Evolutionary conservation across 345 rosid genomes (phyloP), one percentile per base, ranked within the genome.

Genomic region (Euphorbia peplus): DNA sequence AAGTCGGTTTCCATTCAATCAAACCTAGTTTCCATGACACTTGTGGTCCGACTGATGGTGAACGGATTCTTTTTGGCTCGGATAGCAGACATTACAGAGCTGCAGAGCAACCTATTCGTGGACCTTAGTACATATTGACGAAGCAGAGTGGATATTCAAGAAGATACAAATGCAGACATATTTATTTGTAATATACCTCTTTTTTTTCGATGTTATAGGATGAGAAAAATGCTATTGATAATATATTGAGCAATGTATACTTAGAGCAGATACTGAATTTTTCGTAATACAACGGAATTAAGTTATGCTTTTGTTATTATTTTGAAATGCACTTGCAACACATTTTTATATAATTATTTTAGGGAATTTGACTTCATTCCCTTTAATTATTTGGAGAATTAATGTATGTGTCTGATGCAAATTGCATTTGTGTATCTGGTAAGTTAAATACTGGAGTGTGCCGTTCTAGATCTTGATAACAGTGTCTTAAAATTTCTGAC

Each of bases 251-350:
- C 37, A 70, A 12, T 63, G 22, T 63, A 26, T 28, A 70, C n/a
- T 51, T 28, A n/a, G 30, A 62, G 52, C 53, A 63, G 55, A 41
- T 62, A 14, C 44, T 70, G 62, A 29, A 39, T 50, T 4, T 44
- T 60, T 21, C 12, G 9, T 22, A 32, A 14, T 21, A 29, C 4
- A 6, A 47, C 8, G 32, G 25, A 30, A 21, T 35, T n/a, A n/a
- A n/a, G n/a, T n/a, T n/a, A n/a, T n/a, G n/a, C n/a, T n/a, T n/a
- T n/a, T n/a, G n/a, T n/a, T n/a, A n/a, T n/a, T n/a, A n/a, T n/a
- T n/a, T n/a, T n/a, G n/a, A n/a, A n/a, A n/a, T n/a, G n/a, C n/a
- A n/a, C n/a, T n/a, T n/a, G n/a, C n/a, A n/a, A 18, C 19, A 48
- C 3, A 19, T 5, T 30, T 6, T 32, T 32, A 32, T 32, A 32